Evolutionary conservation across 2,329 filamentous ascomycete species (phyloP).

Genomic region (Pseudogymnoascus sp.): DNA sequence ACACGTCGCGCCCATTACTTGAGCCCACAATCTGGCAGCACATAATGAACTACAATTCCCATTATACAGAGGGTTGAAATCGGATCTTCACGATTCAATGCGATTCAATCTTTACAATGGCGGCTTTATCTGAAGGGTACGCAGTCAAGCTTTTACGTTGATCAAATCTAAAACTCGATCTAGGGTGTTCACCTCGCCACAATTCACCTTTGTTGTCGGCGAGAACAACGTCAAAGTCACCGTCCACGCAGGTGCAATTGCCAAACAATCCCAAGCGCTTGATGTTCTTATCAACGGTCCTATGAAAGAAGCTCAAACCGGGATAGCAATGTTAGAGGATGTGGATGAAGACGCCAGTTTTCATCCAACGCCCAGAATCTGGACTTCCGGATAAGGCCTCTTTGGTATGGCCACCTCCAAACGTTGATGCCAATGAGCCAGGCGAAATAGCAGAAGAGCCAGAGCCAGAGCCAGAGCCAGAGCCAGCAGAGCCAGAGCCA

Average conservation of each 20-base stretch:
- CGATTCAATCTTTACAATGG: neutral
- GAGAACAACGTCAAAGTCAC: conserved; percentile 14
- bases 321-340: conserved; percentile 19
- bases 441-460: neutral
- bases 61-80: conserved; percentile 1
- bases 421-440: neutral
- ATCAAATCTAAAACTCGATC: neutral
- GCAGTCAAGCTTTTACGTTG: neutral
- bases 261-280: conserved; percentile 19
- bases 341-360: conserved; percentile 19
- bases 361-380: conserved; percentile 10
- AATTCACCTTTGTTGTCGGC: conserved; percentile 18
- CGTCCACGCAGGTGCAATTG: conserved; percentile 18
- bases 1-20: too few species aligned
- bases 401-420: neutral
- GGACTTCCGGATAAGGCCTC: neutral
- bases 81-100: neutral
- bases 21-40: too few species aligned
- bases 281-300: conserved; percentile 17
- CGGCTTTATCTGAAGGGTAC: conserved; percentile 1
- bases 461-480: neutral
- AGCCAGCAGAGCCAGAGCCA: neutral
- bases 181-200: conserved; percentile 16
- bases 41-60: too few species aligned
- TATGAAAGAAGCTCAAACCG: conserved; percentile 7